These are phyloP conservation scores for Bathelium albidoporum DNA, from an alignment of 495 filamentous ascomycete species.

Conservation along the genomic window DNA sequence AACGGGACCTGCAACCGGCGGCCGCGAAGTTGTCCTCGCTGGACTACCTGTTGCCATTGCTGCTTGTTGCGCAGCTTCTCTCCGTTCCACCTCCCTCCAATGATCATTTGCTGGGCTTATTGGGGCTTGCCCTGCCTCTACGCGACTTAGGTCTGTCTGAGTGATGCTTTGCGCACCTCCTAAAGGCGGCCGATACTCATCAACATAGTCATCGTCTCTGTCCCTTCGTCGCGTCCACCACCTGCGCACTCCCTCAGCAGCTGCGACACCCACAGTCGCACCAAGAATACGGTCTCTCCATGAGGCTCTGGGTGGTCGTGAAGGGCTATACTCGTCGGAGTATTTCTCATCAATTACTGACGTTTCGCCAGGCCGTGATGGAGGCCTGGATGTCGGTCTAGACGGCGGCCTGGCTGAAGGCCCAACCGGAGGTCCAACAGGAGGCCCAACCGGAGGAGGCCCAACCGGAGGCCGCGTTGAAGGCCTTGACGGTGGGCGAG, in stretches of 20 bases:
- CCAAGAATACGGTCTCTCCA: slow-evolving; percentile 57
- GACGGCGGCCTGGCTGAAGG: not conserved
- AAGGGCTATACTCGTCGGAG: slow-evolving; percentile 15
- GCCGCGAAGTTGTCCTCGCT: not conserved
- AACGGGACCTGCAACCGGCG: not conserved
- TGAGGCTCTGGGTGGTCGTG: slow-evolving; percentile 11
- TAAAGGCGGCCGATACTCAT: slow-evolving; percentile 24
- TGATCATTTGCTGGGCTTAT: slow-evolving; percentile 29
- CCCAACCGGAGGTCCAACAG: slow-evolving; percentile 8
- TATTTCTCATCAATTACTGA: slow-evolving; percentile 21
- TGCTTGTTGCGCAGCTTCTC: slow-evolving; percentile 11
- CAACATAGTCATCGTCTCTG: slow-evolving; percentile 50
- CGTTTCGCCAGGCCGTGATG: not conserved
- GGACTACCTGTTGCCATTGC: slow-evolving; percentile 1
- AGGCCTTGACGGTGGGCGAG: slow-evolving; percentile 12
- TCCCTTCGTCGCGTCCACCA: slow-evolving; percentile 52
- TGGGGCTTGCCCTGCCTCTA: slow-evolving; percentile 32
- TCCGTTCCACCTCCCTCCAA: slow-evolving; percentile 28
- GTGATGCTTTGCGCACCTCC: slow-evolving; percentile 26
- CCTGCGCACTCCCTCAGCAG: slow-evolving; percentile 52
- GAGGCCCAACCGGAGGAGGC: no score
- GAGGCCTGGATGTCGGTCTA: not conserved
- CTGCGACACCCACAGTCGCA: slow-evolving; percentile 57
- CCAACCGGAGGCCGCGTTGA: not conserved
- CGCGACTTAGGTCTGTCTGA: slow-evolving; percentile 29